A percentile compares a stretch with the other conserved stretches of the same genome.
These are phyloP conservation scores for Aureobasidium sp. DNA, from an alignment of 2,329 filamentous ascomycete species.

Conservation along the genomic window DNA sequence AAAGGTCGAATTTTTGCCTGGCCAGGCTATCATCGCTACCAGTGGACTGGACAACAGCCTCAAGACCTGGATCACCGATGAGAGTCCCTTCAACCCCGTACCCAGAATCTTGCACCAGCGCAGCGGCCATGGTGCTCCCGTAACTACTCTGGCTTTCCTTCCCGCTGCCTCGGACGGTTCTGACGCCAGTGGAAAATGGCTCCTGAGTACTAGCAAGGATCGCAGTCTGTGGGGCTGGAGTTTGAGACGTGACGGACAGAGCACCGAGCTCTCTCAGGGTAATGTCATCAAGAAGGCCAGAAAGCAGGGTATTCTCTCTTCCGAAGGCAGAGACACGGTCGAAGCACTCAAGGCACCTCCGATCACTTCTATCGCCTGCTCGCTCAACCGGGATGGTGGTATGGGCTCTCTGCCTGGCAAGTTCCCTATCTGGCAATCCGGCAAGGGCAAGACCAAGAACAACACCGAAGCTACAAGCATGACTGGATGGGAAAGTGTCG, in stretches of 20 bases:
- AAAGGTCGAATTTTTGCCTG: constrained; percentile 88
- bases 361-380: constrained; percentile 92
- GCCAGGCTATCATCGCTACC: constrained; percentile 90
- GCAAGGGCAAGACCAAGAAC: constrained; percentile 60
- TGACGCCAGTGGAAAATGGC: constrained; percentile 92
- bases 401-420: constrained; percentile 87
- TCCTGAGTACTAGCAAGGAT: constrained; percentile 90
- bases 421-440: constrained; percentile 86
- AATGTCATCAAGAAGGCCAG: constrained; percentile 89
- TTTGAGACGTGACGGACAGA: constrained; percentile 93
- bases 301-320: constrained; percentile 76
- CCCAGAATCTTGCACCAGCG: constrained; percentile 88
- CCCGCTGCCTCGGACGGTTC: constrained; percentile 91
- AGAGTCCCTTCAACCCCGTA: constrained; percentile 87
- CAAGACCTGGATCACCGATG: constrained; percentile 97
- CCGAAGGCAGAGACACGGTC: constrained; percentile 33
- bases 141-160: constrained; percentile 85
- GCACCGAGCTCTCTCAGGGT: constrained; percentile 92
- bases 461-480: constrained; percentile 78
- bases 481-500: constrained; percentile 97
- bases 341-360: constrained; percentile 88
- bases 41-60: constrained; percentile 94
- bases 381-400: constrained; percentile 93
- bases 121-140: constrained; percentile 88
- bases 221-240: constrained; percentile 98